Base-by-base conservation (phyloP, 140 eudicot genomes). In the Cichorium intybus region DNA sequence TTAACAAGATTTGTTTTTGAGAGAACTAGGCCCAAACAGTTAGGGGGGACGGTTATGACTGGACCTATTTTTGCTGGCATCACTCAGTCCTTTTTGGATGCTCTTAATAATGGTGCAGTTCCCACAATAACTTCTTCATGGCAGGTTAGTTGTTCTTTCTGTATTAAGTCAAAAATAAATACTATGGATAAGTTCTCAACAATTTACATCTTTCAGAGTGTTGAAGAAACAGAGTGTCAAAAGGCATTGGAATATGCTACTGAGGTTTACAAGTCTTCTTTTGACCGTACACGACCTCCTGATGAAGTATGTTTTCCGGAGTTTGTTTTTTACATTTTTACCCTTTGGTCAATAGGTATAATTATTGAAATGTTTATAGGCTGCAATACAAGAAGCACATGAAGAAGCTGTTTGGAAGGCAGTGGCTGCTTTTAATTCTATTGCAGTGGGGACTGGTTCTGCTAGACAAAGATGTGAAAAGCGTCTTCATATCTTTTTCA, bases 111-210 rank as follows among this genome's bases (percentile, higher is more conserved):
- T 45, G 99, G 99, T 68, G 97, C 96, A 47, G 99, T 93, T 70
- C 99, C 99, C 27, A 85, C 93, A 60, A 93, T 93, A 52, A 88
- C 99, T 29, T 93, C 99, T 54, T 93, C 99, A 31, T 93, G 99
- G 99, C 93, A 93, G 97, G 98, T 92, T 56, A 53, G 86, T 65
- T 65, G 3, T 14, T 12, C 0, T 39, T 39, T 39, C 2, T 39
- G 46, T 16, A 11, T 35, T 15, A 9, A 35, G 43, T 35, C 3
- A 35, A 35, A 0, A 10, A 35, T 3, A 35, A 35, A 35, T 15
- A 11, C n/a, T 43, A 43, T 43, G 18, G 49, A 39, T 39, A 6
- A 31, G 12, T 43, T 62, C 29, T 72, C 53, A 61, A 18, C 53
- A 17, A 8, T 70, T 4, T 27, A 18, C n/a, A 7, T 67, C 61